Conservation (phyloP, 83 land plant species). For the Thuja plicata region DNA sequence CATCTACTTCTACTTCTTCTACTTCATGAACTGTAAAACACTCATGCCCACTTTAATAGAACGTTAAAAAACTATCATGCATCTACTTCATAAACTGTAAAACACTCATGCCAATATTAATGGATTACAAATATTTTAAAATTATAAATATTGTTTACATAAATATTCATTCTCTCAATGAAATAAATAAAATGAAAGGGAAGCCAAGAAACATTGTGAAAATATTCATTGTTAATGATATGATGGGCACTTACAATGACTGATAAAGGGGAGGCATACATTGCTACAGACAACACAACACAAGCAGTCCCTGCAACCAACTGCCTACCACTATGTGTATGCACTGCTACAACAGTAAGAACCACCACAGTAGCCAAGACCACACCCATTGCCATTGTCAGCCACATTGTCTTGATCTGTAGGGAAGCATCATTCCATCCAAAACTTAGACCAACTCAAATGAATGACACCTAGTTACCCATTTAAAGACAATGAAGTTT, state of each 20-base stretch:
- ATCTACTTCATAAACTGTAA: too few relatives aligned
- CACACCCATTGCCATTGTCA: not conserved
- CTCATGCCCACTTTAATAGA: too few relatives aligned
- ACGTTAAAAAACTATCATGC: too few relatives aligned
- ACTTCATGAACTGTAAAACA: too few relatives aligned
- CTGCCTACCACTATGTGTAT: not conserved
- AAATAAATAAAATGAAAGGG: too few relatives aligned
- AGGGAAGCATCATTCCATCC: not conserved
- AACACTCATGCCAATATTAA: too few relatives aligned
- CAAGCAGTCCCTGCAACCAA: conserved; percentile 7
- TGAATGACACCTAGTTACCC: not conserved
- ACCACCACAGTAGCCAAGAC: not conserved
- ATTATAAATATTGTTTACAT: too few relatives aligned
- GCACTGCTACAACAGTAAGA: not conserved
- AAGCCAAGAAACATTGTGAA: too few relatives aligned
- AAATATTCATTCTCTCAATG: too few relatives aligned
- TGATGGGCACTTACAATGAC: not conserved
- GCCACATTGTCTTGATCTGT: not conserved
- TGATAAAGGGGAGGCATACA: conserved; percentile 13
- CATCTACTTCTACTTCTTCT: too few relatives aligned
- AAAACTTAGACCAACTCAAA: not conserved
- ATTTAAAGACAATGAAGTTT: too few relatives aligned
- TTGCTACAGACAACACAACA: not conserved
- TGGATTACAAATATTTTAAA: too few relatives aligned
- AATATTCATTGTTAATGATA: not conserved